phyloP scores from a whole-genome alignment of 495 filamentous ascomycete genomes.

The Penicillium tannophilum region DNA sequence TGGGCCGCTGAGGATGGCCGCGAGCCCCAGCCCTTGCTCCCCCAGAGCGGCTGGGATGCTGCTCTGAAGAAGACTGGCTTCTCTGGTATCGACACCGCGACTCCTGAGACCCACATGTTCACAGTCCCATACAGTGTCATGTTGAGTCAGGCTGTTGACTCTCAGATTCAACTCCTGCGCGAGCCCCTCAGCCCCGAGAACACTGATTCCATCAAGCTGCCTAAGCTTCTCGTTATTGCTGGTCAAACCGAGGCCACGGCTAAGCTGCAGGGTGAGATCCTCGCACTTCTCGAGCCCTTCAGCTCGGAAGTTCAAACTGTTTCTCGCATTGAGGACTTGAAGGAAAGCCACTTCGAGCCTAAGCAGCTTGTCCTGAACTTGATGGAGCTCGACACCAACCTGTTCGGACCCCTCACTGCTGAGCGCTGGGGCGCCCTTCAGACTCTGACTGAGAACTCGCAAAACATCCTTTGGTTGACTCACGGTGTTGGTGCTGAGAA shows the following conservation, averaged over 20 bases:
- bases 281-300: not conserved
- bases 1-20: conserved; percentile 25
- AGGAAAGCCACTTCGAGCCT: not conserved
- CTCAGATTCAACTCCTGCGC: not conserved
- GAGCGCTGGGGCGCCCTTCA: not conserved
- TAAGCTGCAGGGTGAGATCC: not conserved
- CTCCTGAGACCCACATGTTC: not conserved
- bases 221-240: not conserved
- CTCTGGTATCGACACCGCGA: not conserved
- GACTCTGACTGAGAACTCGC: not conserved
- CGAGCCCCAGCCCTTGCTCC: not conserved
- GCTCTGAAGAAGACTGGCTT: not conserved
- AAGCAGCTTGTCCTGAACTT: not conserved
- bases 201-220: not conserved
- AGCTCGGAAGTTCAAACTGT: not conserved
- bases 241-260: not conserved
- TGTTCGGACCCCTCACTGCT: conserved; percentile 2
- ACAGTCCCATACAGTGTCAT: not conserved
- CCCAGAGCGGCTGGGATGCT: not conserved
- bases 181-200: conserved; percentile 2
- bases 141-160: conserved; percentile 1
- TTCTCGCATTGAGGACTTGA: not conserved
- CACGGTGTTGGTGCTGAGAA: not conserved
- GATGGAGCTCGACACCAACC: not conserved
- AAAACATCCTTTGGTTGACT: conserved; percentile 5